A percentile compares a stretch with the other conserved stretches of the same genome.
These are phyloP conservation scores for Glutinoglossum americanum DNA, from an alignment of 495 filamentous ascomycete genomes.

Conservation along the genomic window DNA sequence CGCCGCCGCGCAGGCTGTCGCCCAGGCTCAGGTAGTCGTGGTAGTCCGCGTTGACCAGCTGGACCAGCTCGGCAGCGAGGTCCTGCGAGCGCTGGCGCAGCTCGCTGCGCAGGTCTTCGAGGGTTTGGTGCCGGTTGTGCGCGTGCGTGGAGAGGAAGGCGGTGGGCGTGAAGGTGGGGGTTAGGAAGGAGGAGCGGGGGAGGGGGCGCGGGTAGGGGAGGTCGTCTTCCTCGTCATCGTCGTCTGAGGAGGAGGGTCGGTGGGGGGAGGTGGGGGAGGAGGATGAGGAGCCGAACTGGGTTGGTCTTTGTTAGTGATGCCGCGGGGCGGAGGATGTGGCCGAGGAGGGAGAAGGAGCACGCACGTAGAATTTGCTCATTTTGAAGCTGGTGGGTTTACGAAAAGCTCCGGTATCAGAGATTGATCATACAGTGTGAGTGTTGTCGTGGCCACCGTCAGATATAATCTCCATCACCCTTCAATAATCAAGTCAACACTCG, in stretches of 20 bases:
- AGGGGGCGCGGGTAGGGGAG: constrained; percentile 17
- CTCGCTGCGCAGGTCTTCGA: constrained; percentile 80
- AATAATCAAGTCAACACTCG: no score
- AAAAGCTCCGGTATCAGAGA: no score
- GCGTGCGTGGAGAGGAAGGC: constrained; percentile 63
- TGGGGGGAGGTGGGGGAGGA: constrained; percentile 2
- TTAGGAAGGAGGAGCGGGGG: constrained; percentile 55
- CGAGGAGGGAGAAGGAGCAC: background rate
- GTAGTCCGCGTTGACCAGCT: constrained; percentile 88
- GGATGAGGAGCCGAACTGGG: background rate
- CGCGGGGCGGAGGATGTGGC: background rate
- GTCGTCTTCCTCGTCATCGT: background rate
- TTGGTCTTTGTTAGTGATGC: constrained; percentile 1
- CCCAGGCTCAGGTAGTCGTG: constrained; percentile 73
- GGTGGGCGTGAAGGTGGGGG: constrained; percentile 56
- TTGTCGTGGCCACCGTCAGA: no score
- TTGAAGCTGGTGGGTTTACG: background rate
- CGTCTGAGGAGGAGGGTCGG: constrained; percentile 7
- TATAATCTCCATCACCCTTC: no score
- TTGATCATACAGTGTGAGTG: no score
- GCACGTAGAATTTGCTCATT: constrained; percentile 25
- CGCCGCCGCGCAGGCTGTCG: constrained; percentile 60
- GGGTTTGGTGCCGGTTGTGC: constrained; percentile 67
- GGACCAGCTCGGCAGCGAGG: constrained; percentile 65
- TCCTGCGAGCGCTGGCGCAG: constrained; percentile 52